phyloP scores from a whole-genome alignment of 768 basidiomycete species.

The Dioszegia hungarica region DNA sequence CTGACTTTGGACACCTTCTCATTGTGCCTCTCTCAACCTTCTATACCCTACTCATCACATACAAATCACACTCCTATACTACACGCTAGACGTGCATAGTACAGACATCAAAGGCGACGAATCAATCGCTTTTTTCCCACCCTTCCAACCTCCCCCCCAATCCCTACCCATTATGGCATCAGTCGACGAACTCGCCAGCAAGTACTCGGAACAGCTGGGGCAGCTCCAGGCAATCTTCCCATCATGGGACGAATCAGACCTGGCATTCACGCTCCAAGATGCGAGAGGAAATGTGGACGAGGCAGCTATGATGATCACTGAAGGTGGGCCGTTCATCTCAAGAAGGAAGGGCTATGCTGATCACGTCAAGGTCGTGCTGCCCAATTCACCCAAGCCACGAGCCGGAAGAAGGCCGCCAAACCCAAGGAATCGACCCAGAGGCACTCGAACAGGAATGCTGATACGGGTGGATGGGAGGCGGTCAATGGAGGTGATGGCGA shows the following conservation, averaged over 20 bases:
- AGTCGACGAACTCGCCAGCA: conserved; percentile 35
- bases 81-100: neutral
- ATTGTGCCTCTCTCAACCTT: neutral
- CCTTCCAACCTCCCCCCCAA: neutral
- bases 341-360: neutral
- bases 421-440: conserved; percentile 12
- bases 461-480: conserved; percentile 36
- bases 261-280: conserved; percentile 46
- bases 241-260: conserved; percentile 47
- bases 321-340: conserved; percentile 35
- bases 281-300: conserved; percentile 47
- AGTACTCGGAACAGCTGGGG: conserved; percentile 42
- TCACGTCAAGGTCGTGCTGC: conserved; percentile 43
- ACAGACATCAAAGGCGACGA: neutral
- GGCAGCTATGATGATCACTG: conserved; percentile 47
- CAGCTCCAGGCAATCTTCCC: conserved; percentile 49
- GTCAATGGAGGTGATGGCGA: conserved; percentile 35
- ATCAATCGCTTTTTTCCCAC: neutral
- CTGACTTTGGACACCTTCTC: neutral
- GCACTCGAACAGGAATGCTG: conserved; percentile 42
- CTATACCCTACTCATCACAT: neutral
- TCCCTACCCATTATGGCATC: conserved; percentile 29
- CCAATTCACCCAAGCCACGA: conserved; percentile 48
- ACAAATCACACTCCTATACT: neutral
- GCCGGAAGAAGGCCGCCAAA: conserved; percentile 44